Percentiles rank a stretch among this genome's conserved stretches.
Conservation (phyloP, 257 asterid species). For the Ophiorrhiza pumila region DNA sequence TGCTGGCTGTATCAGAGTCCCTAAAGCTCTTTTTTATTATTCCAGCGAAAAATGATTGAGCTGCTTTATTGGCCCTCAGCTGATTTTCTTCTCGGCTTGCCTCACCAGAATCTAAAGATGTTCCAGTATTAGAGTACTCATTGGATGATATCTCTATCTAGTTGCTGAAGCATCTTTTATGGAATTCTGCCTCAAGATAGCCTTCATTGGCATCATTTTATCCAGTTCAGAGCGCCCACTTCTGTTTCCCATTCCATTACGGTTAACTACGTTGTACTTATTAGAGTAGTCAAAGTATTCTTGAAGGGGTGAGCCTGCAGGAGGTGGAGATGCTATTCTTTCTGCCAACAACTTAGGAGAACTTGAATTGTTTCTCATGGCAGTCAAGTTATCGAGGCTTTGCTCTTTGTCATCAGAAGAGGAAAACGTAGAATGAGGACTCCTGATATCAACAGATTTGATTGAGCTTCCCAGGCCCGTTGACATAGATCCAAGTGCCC, state of each 20-base stretch:
- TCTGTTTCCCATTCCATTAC: slow-evolving; percentile 40
- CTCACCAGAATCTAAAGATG: slow-evolving; percentile 70
- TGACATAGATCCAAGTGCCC: slow-evolving; percentile 31
- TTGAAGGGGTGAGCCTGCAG: slow-evolving; percentile 58
- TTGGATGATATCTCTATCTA: slow-evolving; percentile 71
- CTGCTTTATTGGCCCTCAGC: slow-evolving; percentile 36
- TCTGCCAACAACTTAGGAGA: slow-evolving; percentile 32
- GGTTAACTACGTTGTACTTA: slow-evolving; percentile 35
- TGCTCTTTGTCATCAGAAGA: slow-evolving; percentile 49
- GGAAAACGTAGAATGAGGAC: slow-evolving; percentile 39
- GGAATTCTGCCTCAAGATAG: slow-evolving; percentile 26
- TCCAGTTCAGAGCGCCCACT: slow-evolving; percentile 48
- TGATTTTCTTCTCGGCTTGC: slow-evolving; percentile 44
- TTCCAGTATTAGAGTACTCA: slow-evolving; percentile 69
- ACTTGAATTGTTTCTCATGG: slow-evolving; percentile 26
- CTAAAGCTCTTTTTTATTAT: slow-evolving; percentile 45
- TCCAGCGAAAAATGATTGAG: slow-evolving; percentile 52
- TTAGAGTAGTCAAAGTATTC: slow-evolving; percentile 64
- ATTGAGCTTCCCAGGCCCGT: slow-evolving; percentile 30
- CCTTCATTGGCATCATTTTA: slow-evolving; percentile 31
- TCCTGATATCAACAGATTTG: slow-evolving; percentile 31
- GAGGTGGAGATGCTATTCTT: slow-evolving; percentile 41
- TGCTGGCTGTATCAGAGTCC: slow-evolving; percentile 35
- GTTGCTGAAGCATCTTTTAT: slow-evolving; percentile 53
- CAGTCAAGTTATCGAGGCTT: slow-evolving; percentile 18